These are phyloP conservation scores for Heterobasidion parviporum DNA, from an alignment of 1,284 basidiomycete species.

Conservation along the genomic window DNA sequence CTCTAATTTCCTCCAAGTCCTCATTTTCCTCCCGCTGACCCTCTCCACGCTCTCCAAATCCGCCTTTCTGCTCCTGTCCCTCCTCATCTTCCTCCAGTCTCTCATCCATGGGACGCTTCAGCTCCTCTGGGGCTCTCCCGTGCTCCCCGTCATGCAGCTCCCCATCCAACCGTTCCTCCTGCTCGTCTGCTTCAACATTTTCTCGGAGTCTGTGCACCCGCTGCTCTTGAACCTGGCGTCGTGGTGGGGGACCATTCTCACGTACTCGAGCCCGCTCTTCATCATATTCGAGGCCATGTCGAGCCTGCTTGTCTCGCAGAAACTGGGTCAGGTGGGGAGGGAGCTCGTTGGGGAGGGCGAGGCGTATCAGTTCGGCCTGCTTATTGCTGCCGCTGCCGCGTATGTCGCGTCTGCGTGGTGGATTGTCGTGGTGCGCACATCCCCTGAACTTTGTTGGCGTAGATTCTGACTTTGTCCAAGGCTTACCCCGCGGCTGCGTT, in stretches of 20 bases:
- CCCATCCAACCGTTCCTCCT: conserved; percentile 76
- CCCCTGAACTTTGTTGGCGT: conserved; percentile 10
- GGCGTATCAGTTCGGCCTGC: conserved; percentile 63
- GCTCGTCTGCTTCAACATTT: conserved; percentile 73
- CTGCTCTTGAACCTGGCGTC: conserved; percentile 45
- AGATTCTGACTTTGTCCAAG: conserved; percentile 22
- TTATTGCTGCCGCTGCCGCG: conserved; percentile 64
- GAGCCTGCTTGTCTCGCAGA: conserved; percentile 74
- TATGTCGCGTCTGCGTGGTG: conserved; percentile 76
- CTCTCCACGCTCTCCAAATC: conserved; percentile 72
- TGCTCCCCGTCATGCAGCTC: conserved; percentile 67
- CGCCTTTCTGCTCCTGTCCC: conserved; percentile 74
- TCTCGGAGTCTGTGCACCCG: conserved; percentile 56
- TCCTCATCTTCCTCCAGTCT: conserved; percentile 68
- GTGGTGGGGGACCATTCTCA: conserved; percentile 68
- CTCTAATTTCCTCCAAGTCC: conserved; percentile 70
- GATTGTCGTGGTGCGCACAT: conserved; percentile 60
- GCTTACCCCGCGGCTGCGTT: conserved; percentile 74
- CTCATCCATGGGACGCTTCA: conserved; percentile 69
- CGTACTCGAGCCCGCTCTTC: conserved; percentile 68
- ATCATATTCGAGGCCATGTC: conserved; percentile 79
- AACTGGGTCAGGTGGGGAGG: conserved; percentile 67
- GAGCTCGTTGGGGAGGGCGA: conserved; percentile 64
- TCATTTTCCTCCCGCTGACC: conserved; percentile 78
- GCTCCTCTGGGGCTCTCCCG: conserved; percentile 56